Evolutionary conservation across 2,329 filamentous ascomycete species (phyloP), one percentile per base, ranked within the genome.

Genomic region (Stenocarpella maydis): DNA sequence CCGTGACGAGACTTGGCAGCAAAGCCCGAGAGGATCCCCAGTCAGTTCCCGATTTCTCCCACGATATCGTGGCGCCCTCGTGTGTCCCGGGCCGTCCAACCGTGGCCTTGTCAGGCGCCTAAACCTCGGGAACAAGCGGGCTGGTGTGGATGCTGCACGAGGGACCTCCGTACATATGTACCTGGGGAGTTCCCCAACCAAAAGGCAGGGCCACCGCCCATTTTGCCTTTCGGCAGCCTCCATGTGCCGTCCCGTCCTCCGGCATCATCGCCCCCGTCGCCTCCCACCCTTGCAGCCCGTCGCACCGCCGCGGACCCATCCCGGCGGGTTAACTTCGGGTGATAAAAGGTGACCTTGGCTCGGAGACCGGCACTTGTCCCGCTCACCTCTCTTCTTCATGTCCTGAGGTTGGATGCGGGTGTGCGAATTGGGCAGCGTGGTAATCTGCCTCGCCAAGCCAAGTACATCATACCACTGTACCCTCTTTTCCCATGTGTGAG

Each of bases 321-420:
- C 69, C 69, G 66, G 50, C 67, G 69, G 69, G 52, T 70, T 43
- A 70, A 65, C 69, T 37, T 70, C 69, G 69, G 69, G 31, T 37
- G 24, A 47, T 60, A 15, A 9, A 37, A n/a, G 6, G 39, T 47
- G 7, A 21, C 8, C 53, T 43, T 9, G 24, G 31, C 21, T 12
- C 43, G 34, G 41, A 14, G 26, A 58, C 43, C n/a, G 53, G 37
- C 49, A 52, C 37, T 41, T 65, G 50, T 60, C 15, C 60, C 50
- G 34, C 34, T 37, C 34, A 37, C 34, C 9, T 9, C n/a, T n/a
- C n/a, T n/a, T n/a, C n/a, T n/a, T n/a, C n/a, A n/a, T n/a, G n/a
- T n/a, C n/a, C n/a, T n/a, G n/a, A n/a, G n/a, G n/a, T n/a, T n/a
- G n/a, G n/a, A 8, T 31, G 31, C 8, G 34, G 34, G 34, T 37